phyloP scores from a whole-genome alignment of 164 flowering plant genomes.

The Berberis vulgaris region DNA sequence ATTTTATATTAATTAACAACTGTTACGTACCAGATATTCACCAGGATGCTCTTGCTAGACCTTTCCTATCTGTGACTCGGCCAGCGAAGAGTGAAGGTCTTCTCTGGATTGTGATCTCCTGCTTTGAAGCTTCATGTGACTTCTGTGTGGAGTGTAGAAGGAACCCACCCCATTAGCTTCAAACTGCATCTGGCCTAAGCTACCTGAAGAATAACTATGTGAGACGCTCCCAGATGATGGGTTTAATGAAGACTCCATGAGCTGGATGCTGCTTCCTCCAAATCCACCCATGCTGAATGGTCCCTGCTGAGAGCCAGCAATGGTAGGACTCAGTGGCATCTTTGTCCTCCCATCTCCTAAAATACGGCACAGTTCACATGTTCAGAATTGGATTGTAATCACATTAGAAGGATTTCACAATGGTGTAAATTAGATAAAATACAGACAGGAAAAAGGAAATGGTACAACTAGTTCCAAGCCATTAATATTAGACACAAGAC shows the following conservation, averaged over 20 bases:
- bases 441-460: not conserved
- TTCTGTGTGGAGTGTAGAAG: slow-evolving; percentile 71
- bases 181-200: slow-evolving; percentile 84
- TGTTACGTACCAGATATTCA: slow-evolving; percentile 17
- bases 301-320: slow-evolving; percentile 41
- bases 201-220: slow-evolving; percentile 84
- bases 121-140: slow-evolving; percentile 93
- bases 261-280: slow-evolving; percentile 59
- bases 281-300: slow-evolving; percentile 56
- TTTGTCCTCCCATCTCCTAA: slow-evolving; percentile 82
- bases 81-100: slow-evolving; percentile 72
- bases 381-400: not conserved
- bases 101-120: slow-evolving; percentile 97
- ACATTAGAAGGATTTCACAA: not conserved
- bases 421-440: not conserved
- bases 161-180: slow-evolving; percentile 54
- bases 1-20: too few relatives aligned
- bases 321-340: slow-evolving; percentile 89
- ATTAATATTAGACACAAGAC: not conserved
- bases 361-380: slow-evolving; percentile 3
- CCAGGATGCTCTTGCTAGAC: slow-evolving; percentile 23
- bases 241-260: slow-evolving; percentile 54
- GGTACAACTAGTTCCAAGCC: not conserved
- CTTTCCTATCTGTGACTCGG: slow-evolving; percentile 64
- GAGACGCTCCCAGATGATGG: slow-evolving; percentile 63